A percentile compares a stretch with the other conserved stretches of the same genome.
These are phyloP conservation scores for Fomitopsis schrenkii DNA, from an alignment of 1,284 basidiomycete genomes.

Conservation along the genomic window DNA sequence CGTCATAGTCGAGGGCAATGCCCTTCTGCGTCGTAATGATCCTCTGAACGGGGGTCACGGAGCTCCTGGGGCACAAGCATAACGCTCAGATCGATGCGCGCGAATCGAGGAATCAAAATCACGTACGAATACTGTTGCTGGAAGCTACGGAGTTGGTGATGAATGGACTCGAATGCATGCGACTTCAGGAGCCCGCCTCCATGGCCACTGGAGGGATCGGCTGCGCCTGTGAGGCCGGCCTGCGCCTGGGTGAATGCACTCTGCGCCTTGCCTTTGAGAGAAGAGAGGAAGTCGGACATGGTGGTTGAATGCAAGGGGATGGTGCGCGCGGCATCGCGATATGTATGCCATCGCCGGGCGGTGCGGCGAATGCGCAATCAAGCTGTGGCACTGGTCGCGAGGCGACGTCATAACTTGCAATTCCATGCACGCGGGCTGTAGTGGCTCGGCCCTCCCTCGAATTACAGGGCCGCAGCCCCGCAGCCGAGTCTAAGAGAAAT, in stretches of 20 bases:
- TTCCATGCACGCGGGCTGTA: background rate
- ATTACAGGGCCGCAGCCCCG: background rate
- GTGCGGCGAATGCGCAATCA: background rate
- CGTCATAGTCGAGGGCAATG: slow-evolving; percentile 67
- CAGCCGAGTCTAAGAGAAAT: too few relatives aligned
- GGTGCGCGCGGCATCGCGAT: background rate
- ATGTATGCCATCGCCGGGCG: background rate
- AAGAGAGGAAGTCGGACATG: slow-evolving; percentile 63
- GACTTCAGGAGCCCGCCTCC: slow-evolving; percentile 27
- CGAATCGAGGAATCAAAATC: background rate
- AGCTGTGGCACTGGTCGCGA: background rate
- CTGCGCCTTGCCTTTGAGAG: slow-evolving; percentile 72
- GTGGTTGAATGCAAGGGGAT: slow-evolving; percentile 3
- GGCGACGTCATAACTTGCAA: background rate
- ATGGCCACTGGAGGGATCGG: slow-evolving; percentile 24
- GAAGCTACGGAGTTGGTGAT: slow-evolving; percentile 65
- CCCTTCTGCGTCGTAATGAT: slow-evolving; percentile 76
- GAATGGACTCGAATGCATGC: slow-evolving; percentile 54
- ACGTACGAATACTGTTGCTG: slow-evolving; percentile 73
- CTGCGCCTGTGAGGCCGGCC: slow-evolving; percentile 29
- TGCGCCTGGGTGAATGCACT: slow-evolving; percentile 47
- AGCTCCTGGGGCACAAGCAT: slow-evolving; percentile 29
- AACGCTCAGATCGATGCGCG: background rate
- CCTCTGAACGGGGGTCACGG: slow-evolving; percentile 60
- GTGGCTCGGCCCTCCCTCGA: background rate